These are phyloP conservation scores for Stachybotrys chartarum DNA, from an alignment of 2,329 filamentous ascomycete species.

Conservation along the genomic window DNA sequence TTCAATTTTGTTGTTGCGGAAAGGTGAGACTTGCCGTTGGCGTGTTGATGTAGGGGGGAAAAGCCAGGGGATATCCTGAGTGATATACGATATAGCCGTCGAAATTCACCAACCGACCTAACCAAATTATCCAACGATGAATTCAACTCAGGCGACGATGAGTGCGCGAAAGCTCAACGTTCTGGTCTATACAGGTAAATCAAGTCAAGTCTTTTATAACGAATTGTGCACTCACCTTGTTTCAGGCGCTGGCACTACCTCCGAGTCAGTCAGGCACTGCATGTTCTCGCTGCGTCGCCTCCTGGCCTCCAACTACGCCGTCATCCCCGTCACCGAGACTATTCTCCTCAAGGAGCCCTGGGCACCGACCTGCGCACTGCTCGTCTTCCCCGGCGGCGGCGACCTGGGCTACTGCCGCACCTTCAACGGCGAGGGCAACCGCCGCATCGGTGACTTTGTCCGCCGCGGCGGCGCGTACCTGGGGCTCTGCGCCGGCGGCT, in stretches of 20 bases:
- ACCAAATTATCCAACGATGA: no score
- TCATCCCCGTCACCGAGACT: constrained; percentile 74
- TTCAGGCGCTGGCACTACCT: constrained; percentile 73
- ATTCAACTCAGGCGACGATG: constrained; percentile 36
- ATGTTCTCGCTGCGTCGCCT: constrained; percentile 79
- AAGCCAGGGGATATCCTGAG: not conserved
- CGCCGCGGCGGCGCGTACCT: constrained; percentile 79
- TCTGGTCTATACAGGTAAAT: constrained; percentile 79
- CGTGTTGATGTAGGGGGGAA: not conserved
- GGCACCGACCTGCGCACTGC: constrained; percentile 75
- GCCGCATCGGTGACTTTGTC: constrained; percentile 77
- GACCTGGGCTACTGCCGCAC: constrained; percentile 85
- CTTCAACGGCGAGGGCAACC: constrained; percentile 83
- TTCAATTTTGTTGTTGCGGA: not conserved
- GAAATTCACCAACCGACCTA: not conserved
- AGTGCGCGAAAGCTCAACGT: constrained; percentile 73
- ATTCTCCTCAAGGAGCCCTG: constrained; percentile 87
- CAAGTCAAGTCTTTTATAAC: not conserved
- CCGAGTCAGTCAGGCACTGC: constrained; percentile 84
- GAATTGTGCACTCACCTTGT: not conserved
- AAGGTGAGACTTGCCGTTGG: not conserved
- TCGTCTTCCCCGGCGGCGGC: constrained; percentile 91
- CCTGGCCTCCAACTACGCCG: constrained; percentile 84
- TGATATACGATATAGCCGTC: not conserved
- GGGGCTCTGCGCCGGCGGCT: constrained; percentile 90